Percentiles rank a stretch among this genome's conserved stretches.
phyloP scores from a whole-genome alignment of 2,329 filamentous ascomycete genomes.

The Claviceps quebecensis region DNA sequence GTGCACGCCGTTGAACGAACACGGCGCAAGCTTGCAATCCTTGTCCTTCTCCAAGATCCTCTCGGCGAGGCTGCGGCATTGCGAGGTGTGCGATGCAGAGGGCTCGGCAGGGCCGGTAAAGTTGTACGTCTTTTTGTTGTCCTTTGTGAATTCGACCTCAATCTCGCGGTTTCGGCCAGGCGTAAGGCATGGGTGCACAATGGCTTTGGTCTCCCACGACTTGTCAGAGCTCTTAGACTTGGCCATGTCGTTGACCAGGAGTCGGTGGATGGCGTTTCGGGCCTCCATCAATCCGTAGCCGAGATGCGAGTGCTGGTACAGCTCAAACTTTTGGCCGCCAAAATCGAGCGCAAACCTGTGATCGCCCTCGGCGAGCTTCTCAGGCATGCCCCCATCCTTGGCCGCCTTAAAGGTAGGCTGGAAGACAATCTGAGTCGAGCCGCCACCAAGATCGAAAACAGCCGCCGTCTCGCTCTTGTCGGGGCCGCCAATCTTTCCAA shows the following conservation, averaged over 20 bases:
- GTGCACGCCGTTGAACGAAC: conserved; percentile 95
- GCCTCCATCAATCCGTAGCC: conserved; percentile 95
- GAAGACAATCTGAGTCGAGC: conserved; percentile 97
- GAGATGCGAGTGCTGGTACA: conserved; percentile 97
- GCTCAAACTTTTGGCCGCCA: conserved; percentile 75
- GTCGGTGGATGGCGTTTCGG: conserved; percentile 69
- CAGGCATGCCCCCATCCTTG: conserved; percentile 64
- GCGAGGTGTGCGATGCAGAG: conserved; percentile 70
- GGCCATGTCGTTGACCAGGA: conserved; percentile 58
- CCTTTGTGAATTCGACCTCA: conserved; percentile 55
- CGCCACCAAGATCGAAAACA: conserved; percentile 89
- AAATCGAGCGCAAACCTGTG: conserved; percentile 92
- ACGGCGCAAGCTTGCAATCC: conserved; percentile 71
- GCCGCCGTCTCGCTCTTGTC: conserved; percentile 85
- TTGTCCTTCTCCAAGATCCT: conserved; percentile 81
- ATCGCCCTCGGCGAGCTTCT: conserved; percentile 73
- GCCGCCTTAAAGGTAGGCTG: conserved; percentile 79
- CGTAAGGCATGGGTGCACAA: conserved; percentile 75
- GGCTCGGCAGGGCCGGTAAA: conserved; percentile 73
- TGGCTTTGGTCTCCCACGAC: conserved; percentile 54
- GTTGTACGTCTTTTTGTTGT: conserved; percentile 53
- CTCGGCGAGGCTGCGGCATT: conserved; percentile 83
- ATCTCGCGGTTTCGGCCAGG: conserved; percentile 65
- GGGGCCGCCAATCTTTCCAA: conserved; percentile 90
- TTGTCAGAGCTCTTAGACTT: conserved; percentile 44